Evolutionary conservation across 495 filamentous ascomycete genomes (phyloP), one percentile per base, ranked within the genome.

Genomic region (Neurospora terricola): DNA sequence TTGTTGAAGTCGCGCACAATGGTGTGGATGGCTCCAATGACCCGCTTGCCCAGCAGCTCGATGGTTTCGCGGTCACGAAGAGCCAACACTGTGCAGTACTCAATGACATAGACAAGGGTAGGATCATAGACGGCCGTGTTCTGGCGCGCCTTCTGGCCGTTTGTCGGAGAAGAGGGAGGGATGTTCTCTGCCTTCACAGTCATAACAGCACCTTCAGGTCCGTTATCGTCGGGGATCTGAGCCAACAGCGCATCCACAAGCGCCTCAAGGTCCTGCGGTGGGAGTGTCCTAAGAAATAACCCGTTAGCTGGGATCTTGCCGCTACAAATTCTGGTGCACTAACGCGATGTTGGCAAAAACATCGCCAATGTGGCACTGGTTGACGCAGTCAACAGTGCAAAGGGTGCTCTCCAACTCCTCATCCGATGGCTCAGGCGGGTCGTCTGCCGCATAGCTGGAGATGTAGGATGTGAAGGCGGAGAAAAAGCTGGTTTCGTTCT

Each of bases 391-490:
- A 8, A 97, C 94, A 0, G 96, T 95, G 79, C 92, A 94, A 18
- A 98, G 82, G 0, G 96, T 98, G 79, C 94, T 97, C 75, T 98
- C 96, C 69, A 99, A 85, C 80, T 99, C 96, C 77, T 98, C 96
- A 72, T 97, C 94, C 1, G 96, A 98, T 2, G 96, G 96, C 82
- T 98, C 96, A 7, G 96, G 96, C 11, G 96, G 96, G 76, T 99
- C 96, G 79, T 98, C 96, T 21, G 94, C 96, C 36, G 96, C 96
- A 83, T 98, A 98, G 79, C 94, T 98, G n/a, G 94, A 96, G 27
- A 99, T 92, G 75, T 98, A 98, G 6, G 93, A 97, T 2, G 94
- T 94, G 73, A 99, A 92, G 6, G 96, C 93, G 5, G 94, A 97
- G 78, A 99, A 91, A 27, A 99, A 85, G 8, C 96, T 94, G 4